phyloP scores from a whole-genome alignment of 2,329 filamentous ascomycete species.

The Colletotrichum karsti region DNA sequence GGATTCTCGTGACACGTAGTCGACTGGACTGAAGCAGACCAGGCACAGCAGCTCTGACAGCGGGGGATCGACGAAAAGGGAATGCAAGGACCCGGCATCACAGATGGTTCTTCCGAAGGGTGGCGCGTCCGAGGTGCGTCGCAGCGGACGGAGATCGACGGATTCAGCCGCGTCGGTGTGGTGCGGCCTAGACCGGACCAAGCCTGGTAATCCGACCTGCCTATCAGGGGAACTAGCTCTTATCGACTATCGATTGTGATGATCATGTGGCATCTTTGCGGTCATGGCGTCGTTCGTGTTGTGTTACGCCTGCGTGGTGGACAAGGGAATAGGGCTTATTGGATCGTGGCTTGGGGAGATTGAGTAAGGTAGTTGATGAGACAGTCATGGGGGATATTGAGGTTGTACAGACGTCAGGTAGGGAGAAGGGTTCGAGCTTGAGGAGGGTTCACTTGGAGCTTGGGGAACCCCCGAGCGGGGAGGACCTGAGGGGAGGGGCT shows the following conservation, averaged over 20 bases:
- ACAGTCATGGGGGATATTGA: neutral
- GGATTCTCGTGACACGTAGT: constrained; percentile 20
- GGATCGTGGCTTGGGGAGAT: neutral
- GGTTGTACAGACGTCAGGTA: neutral
- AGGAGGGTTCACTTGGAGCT: neutral
- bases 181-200: neutral
- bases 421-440: neutral
- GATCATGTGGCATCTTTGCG: neutral
- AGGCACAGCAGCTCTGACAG: constrained; percentile 17
- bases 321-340: neutral
- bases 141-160: neutral
- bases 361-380: too few species aligned
- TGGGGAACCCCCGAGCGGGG: neutral
- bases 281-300: neutral
- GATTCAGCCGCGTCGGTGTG: neutral
- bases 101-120: constrained; percentile 3
- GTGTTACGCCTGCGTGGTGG: neutral
- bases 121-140: neutral
- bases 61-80: constrained; percentile 18
- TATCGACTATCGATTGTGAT: neutral
- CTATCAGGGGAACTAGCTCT: neutral
- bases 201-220: neutral
- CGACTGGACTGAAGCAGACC: neutral
- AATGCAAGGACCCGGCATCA: constrained; percentile 30
- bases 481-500: neutral